Evolutionary conservation across 257 asterid genomes (phyloP), one percentile per base, ranked within the genome.

Genomic region (Solanum stenotomum): DNA sequence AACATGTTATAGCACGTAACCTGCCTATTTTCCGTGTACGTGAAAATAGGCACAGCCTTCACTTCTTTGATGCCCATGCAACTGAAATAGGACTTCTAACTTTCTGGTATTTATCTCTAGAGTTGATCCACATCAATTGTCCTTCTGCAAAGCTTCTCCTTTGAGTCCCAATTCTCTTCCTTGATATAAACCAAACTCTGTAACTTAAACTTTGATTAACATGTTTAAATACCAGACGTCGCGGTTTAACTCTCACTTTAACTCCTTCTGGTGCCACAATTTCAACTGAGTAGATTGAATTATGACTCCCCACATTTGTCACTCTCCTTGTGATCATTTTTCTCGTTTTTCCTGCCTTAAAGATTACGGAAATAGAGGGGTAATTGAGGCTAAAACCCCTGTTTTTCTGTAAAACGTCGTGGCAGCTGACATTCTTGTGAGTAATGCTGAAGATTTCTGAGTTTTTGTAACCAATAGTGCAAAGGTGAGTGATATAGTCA

Each of bases 21-120:
- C 15, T 16, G 70, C 15, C 29, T 27, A 79, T 79, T 79, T 44
- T 46, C 25, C 5, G 23, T 16, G 40, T 44, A 27, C 11, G 20
- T 15, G 42, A 42, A 78, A 81, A 46, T 44, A 46, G 67, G 29
- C 40, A 81, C 6, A 81, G 3, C 5, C 86, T 56, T 93, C 92
- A 87, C 90, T 92, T 87, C 86, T 87, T 90, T 44, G 92, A 89
- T 79, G 90, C 88, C 98, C 99, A 96, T 87, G 98, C 91, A 83
- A 96, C 98, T 87, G 98, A 94, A 86, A 97, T 89, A 31, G 99
- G 98, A 90, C 99, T 95, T 87, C 90, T 93, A 44, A 95, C 98
- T 92, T 90, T 89, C 92, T 90, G 86, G 29, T 91, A 86, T 82
- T 91, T 89, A 63, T 88, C 90, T 37, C 90, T 79, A 25, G 83